A percentile compares a stretch with the other conserved stretches of the same genome.
These are phyloP conservation scores for Celoporthe dispersa DNA, from an alignment of 2,329 filamentous ascomycete species.

Conservation along the genomic window DNA sequence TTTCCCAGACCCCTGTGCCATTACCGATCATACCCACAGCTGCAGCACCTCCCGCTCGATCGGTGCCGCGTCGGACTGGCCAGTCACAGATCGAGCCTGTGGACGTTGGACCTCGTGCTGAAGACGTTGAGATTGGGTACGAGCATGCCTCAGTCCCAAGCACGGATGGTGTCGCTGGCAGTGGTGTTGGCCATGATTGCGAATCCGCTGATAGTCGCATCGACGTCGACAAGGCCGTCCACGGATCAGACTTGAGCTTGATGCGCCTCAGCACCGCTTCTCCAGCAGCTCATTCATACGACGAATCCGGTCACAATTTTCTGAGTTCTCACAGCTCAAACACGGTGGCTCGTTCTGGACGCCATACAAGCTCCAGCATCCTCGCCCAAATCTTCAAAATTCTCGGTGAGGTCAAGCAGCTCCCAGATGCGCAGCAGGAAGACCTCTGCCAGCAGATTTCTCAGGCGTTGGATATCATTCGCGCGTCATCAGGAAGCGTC, in stretches of 20 bases:
- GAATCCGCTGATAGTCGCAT: not conserved
- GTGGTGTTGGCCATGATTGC: not conserved
- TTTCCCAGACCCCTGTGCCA: not conserved
- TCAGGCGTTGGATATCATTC: not conserved
- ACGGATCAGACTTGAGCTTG: not conserved
- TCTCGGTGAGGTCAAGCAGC: conserved; percentile 10
- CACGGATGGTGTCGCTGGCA: not conserved
- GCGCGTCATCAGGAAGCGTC: not conserved
- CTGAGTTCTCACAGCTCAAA: not conserved
- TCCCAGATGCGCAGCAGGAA: not conserved
- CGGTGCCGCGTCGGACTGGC: not conserved
- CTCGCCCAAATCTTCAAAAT: conserved; percentile 2
- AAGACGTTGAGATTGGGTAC: not conserved
- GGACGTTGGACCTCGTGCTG: not conserved
- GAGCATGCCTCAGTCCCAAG: not conserved
- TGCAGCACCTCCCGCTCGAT: not conserved
- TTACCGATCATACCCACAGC: not conserved
- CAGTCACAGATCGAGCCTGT: not conserved
- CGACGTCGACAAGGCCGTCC: not conserved
- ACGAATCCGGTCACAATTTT: not conserved
- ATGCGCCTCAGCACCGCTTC: not conserved
- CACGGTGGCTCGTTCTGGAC: not conserved
- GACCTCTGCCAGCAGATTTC: not conserved
- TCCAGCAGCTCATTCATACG: not conserved
- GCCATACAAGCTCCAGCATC: not conserved